These are phyloP conservation scores for Chaetomium tenue DNA, from an alignment of 495 filamentous ascomycete species.

Conservation along the genomic window DNA sequence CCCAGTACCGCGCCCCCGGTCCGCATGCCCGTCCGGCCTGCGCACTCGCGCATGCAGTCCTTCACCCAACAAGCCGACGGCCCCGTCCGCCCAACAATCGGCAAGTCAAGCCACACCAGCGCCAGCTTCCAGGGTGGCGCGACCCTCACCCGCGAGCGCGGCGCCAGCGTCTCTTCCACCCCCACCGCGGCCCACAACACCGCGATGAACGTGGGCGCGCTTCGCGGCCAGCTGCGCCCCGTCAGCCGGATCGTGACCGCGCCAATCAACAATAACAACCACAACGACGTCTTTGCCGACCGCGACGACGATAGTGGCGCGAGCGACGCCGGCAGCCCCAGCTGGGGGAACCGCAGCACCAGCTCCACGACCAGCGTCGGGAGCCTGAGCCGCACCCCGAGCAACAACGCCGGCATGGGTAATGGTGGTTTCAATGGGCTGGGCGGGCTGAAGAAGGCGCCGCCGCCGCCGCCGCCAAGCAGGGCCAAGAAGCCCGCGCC, in stretches of 20 bases:
- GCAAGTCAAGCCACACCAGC: conserved; percentile 22
- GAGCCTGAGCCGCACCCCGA: conserved; percentile 55
- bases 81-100: conserved; percentile 39
- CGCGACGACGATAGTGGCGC: conserved; percentile 63
- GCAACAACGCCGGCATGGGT: conserved; percentile 48
- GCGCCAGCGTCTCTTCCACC: conserved; percentile 28
- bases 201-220: conserved; percentile 33
- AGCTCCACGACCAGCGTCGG: conserved; percentile 64
- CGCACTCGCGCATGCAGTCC: conserved; percentile 37
- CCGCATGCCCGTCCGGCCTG: conserved; percentile 64
- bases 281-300: conserved; percentile 62
- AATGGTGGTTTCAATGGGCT: conserved; percentile 24
- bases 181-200: conserved; percentile 29
- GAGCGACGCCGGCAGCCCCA: conserved; percentile 58
- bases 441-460: conserved; percentile 59
- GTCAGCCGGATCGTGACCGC: conserved; percentile 41
- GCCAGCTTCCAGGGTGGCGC: conserved; percentile 41
- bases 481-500: conserved; percentile 75
- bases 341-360: conserved; percentile 56
- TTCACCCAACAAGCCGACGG: conserved; percentile 37
- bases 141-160: conserved; percentile 32
- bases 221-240: conserved; percentile 46
- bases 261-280: conserved; percentile 38
- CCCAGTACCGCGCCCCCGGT: conserved; percentile 39
- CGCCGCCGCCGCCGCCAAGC: conserved; percentile 80